Percentiles rank a stretch among this genome's conserved stretches.
phyloP scores from a whole-genome alignment of 345 rosid species.

The Rhodamnia rubescens region DNA sequence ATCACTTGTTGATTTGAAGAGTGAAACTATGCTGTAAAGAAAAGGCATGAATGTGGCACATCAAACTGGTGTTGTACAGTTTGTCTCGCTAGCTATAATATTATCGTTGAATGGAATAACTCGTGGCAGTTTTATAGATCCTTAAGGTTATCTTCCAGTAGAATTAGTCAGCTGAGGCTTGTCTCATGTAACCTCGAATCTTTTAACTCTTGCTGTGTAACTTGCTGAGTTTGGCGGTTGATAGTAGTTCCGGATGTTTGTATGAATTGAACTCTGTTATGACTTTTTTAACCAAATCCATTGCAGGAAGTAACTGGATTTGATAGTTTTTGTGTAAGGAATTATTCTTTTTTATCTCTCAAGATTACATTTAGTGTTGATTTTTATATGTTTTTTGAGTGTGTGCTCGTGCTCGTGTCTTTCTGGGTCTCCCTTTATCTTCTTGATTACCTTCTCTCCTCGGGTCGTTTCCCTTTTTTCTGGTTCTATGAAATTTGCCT shows the following conservation, averaged over 20 bases:
- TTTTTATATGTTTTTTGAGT: neutral
- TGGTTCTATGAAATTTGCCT: neutral
- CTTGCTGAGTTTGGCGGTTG: neutral
- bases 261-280: neutral
- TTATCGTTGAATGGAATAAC: neutral
- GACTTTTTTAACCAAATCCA: neutral
- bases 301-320: neutral
- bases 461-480: neutral
- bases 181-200: neutral
- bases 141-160: neutral
- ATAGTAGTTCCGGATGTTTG: neutral
- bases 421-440: neutral
- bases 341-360: neutral
- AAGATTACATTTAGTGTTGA: neutral
- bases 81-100: neutral
- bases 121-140: neutral
- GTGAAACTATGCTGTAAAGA: neutral
- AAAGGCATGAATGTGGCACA: neutral
- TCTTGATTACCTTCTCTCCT: neutral
- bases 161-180: neutral
- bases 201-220: neutral
- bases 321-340: neutral
- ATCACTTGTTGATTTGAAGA: neutral
- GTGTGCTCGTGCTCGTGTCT: neutral
- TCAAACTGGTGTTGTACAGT: neutral